These are phyloP conservation scores for Xylariaceae sp. DNA, from an alignment of 2,329 filamentous ascomycete species.

Conservation along the genomic window DNA sequence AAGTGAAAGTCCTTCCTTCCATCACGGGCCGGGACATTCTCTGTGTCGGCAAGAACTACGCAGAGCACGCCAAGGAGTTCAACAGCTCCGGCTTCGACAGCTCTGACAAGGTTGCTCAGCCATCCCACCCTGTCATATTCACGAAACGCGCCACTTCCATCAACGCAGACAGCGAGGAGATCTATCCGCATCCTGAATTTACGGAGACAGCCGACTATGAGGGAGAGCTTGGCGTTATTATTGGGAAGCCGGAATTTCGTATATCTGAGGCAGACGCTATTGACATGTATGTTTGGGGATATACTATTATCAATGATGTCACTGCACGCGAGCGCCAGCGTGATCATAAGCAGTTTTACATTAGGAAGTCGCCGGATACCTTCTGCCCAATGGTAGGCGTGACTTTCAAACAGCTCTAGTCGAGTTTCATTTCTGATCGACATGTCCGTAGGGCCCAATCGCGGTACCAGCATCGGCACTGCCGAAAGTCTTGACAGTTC, in stretches of 20 bases:
- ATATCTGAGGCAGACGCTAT: conserved; percentile 9
- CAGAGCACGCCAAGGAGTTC: conserved; percentile 15
- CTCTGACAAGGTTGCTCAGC: conserved; percentile 15
- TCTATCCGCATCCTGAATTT: conserved; percentile 12
- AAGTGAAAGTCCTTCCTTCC: conserved; percentile 7
- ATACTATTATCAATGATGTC: conserved; percentile 14
- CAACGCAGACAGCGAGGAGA: conserved; percentile 8
- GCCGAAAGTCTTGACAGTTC: conserved; percentile 9
- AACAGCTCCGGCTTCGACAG: conserved; percentile 16
- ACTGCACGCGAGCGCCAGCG: conserved; percentile 14
- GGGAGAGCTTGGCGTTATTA: conserved; percentile 16
- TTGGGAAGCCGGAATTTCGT: conserved; percentile 9
- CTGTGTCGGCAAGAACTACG: conserved; percentile 14
- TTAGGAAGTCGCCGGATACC: conserved; percentile 15
- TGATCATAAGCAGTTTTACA: conserved; percentile 17
- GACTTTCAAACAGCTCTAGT: not conserved
- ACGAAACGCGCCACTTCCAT: conserved; percentile 16
- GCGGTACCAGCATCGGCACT: conserved; percentile 13
- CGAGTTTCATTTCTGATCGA: not conserved
- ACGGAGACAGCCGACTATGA: conserved; percentile 15
- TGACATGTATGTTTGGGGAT: conserved; percentile 16
- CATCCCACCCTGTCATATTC: conserved; percentile 14
- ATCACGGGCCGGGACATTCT: conserved; percentile 14
- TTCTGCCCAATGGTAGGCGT: conserved; percentile 15
- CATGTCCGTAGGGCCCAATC: conserved; percentile 10